Percentiles rank a stretch among this genome's conserved stretches.
Conservation (phyloP, 1,284 basidiomycete species). For the Pisolithus thermaeus region DNA sequence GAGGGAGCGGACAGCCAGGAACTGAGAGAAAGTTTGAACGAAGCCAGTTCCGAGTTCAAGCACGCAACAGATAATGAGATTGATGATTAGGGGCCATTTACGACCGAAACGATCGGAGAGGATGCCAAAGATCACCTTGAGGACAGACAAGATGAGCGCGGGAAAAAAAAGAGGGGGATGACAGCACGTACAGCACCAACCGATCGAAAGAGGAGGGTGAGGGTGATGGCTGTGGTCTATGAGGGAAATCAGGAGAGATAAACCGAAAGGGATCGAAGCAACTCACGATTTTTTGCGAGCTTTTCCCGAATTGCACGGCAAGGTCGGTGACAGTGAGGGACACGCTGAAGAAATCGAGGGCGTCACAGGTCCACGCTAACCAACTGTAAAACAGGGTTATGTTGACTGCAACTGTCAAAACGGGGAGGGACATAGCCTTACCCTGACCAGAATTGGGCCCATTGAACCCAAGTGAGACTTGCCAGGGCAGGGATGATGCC, state of each 20-base stretch:
- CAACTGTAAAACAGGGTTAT: constrained; percentile 40
- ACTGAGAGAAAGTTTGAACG: constrained; percentile 60
- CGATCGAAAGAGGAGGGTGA: constrained; percentile 88
- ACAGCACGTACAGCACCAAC: constrained; percentile 61
- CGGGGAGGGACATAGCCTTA: constrained; percentile 24
- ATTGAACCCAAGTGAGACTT: constrained; percentile 41
- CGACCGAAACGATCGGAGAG: constrained; percentile 84
- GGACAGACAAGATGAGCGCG: background rate
- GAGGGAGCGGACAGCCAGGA: constrained; percentile 68
- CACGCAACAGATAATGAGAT: constrained; percentile 65
- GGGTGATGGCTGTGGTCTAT: constrained; percentile 81
- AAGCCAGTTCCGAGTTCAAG: constrained; percentile 80
- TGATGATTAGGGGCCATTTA: constrained; percentile 86
- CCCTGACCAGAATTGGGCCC: constrained; percentile 59
- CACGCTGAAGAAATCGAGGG: constrained; percentile 82
- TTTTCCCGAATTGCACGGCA: constrained; percentile 44
- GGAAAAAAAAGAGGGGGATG: background rate
- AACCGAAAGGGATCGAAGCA: constrained; percentile 1
- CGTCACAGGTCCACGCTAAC: constrained; percentile 78
- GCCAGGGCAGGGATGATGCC: constrained; percentile 36
- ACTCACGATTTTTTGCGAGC: constrained; percentile 49
- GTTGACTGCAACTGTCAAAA: background rate
- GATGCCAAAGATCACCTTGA: constrained; percentile 70
- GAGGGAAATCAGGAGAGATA: background rate
- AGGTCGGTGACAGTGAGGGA: constrained; percentile 65